These are phyloP conservation scores for Gleditsia sinensis DNA, from an alignment of 306 rosid species.

Conservation along the genomic window DNA sequence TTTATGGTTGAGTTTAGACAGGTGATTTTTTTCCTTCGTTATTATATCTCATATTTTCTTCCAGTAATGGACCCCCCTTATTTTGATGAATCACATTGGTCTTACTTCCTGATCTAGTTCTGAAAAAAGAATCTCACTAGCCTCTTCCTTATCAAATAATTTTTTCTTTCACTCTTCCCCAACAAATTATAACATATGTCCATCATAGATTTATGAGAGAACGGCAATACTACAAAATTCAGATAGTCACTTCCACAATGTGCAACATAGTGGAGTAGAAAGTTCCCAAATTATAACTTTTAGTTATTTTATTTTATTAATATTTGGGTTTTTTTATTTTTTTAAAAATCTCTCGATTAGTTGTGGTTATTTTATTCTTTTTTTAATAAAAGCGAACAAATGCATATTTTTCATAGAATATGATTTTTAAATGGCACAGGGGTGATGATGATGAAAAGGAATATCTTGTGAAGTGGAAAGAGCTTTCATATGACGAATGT, in stretches of 20 bases:
- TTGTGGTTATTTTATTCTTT: not conserved
- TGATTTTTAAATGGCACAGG: slow-evolving; percentile 57
- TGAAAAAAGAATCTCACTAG: not conserved
- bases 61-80: not conserved
- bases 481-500: slow-evolving; percentile 93
- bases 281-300: not conserved
- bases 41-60: slow-evolving; percentile 13
- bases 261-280: slow-evolving; percentile 24
- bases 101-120: not conserved
- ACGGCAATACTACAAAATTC: not conserved
- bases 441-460: slow-evolving; percentile 75
- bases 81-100: slow-evolving; percentile 12
- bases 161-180: not conserved
- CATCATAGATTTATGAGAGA: not conserved
- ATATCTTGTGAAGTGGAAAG: slow-evolving; percentile 95
- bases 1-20: not conserved
- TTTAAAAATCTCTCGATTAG: not conserved
- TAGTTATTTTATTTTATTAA: not conserved
- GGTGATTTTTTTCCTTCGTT: slow-evolving; percentile 9
- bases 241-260: not conserved
- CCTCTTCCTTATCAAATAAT: not conserved
- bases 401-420: slow-evolving; percentile 33
- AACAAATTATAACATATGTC: not conserved
- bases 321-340: not conserved
- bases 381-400: not conserved